phyloP scores from a whole-genome alignment of 352 stramenopile genomes.

The Thalassiosira mediterranea region DNA sequence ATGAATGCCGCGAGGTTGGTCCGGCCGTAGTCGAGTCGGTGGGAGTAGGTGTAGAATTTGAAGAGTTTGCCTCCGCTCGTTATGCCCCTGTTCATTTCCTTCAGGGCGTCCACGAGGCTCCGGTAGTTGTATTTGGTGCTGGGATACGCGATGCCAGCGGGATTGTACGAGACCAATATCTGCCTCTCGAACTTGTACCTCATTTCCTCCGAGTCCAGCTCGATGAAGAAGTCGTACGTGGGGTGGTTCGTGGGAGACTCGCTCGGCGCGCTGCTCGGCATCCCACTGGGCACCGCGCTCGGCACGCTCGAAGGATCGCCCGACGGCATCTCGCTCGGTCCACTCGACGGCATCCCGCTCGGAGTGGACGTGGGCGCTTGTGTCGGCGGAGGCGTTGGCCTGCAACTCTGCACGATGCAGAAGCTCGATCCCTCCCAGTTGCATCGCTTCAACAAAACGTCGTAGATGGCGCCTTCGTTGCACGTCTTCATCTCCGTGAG shows the following conservation, averaged over 20 bases:
- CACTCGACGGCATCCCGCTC: neutral
- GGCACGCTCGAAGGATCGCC: conserved; percentile 1
- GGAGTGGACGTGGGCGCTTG: conserved; percentile 1
- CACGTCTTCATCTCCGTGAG: conserved; percentile 8
- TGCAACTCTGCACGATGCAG: conserved; percentile 4
- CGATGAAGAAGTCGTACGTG: conserved; percentile 25
- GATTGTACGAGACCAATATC: conserved; percentile 28
- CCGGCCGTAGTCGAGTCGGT: conserved; percentile 15
- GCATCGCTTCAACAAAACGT: conserved; percentile 14
- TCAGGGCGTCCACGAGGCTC: conserved; percentile 17
- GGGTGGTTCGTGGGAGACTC: neutral
- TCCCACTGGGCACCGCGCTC: neutral
- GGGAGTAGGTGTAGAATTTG: neutral
- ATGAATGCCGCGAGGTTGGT: conserved; percentile 38
- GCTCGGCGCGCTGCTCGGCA: neutral
- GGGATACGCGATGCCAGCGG: conserved; percentile 18
- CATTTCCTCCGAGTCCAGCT: conserved; percentile 20
- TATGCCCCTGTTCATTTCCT: conserved; percentile 27
- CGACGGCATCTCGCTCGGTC: neutral
- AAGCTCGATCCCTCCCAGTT: conserved; percentile 22
- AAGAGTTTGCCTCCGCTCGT: conserved; percentile 15
- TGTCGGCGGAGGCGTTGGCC: conserved; percentile 11
- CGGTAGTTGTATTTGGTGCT: conserved; percentile 32
- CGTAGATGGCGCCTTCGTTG: conserved; percentile 19
- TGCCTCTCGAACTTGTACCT: conserved; percentile 6